Conservation (phyloP, 345 rosid species). For the Linum trigynum region DNA sequence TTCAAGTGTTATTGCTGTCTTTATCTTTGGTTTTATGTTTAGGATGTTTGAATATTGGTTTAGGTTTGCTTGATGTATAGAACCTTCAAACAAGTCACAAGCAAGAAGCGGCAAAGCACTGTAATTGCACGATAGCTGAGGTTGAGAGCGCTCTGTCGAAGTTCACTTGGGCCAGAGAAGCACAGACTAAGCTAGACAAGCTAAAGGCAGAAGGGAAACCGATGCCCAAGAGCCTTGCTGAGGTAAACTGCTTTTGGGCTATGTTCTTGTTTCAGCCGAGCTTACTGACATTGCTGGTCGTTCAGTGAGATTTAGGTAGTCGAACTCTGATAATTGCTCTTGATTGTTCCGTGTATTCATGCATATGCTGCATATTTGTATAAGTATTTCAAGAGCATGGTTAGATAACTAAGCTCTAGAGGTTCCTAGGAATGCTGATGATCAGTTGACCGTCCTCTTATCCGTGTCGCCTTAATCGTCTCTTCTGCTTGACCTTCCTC, state of each 20-base stretch:
- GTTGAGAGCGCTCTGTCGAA: constrained; percentile 73
- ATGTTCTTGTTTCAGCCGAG: neutral
- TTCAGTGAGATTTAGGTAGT: no score
- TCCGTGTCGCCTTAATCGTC: no score
- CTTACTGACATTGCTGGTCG: no score
- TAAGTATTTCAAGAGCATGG: no score
- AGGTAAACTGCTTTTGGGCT: constrained; percentile 39
- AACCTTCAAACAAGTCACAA: constrained; percentile 69
- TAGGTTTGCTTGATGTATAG: constrained; percentile 57
- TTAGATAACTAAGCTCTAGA: no score
- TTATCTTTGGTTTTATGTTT: constrained; percentile 2
- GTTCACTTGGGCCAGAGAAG: constrained; percentile 85
- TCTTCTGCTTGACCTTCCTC: neutral
- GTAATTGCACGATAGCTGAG: constrained; percentile 67
- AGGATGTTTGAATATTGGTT: constrained; percentile 27
- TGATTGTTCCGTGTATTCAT: neutral
- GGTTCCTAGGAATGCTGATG: no score
- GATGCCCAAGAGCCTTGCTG: constrained; percentile 68
- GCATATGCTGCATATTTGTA: no score
- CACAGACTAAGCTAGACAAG: constrained; percentile 54
- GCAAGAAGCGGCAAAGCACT: constrained; percentile 73
- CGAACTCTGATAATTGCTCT: neutral
- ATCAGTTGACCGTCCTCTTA: no score
- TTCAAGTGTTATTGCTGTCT: neutral
- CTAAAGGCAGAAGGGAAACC: constrained; percentile 79